Evolutionary conservation across 2,329 filamentous ascomycete species (phyloP).

Genomic region (Fusarium virguliforme): DNA sequence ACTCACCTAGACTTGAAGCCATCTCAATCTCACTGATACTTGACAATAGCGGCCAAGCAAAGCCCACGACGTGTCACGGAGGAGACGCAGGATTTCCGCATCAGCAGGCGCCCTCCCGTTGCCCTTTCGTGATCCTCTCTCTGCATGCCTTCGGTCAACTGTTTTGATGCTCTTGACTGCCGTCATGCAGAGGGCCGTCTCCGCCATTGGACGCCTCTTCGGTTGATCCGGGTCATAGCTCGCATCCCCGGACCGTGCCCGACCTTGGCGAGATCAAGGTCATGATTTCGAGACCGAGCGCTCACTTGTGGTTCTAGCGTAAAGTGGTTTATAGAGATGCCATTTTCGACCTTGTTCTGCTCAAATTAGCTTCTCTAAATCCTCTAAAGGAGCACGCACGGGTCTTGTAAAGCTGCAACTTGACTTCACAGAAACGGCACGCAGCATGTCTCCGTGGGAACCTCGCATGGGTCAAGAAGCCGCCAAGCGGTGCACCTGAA

Average conservation of each 20-base stretch:
- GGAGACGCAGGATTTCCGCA: conserved; percentile 1
- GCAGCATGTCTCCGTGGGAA: conserved; percentile 19
- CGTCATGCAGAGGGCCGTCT: conserved; percentile 7
- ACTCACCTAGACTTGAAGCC: conserved; percentile 26
- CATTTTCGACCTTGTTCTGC: background rate
- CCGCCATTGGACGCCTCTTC: conserved; percentile 46
- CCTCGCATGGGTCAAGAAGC: background rate
- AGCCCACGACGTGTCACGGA: conserved; percentile 4
- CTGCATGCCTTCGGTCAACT: background rate
- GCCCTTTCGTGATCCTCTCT: background rate
- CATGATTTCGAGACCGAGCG: conserved; percentile 7
- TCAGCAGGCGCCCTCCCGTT: background rate
- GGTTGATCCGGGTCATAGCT: conserved; percentile 29
- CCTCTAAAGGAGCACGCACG: conserved; percentile 15
- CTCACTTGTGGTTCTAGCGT: background rate
- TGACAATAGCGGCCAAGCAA: background rate
- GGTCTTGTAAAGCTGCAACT: background rate
- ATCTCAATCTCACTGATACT: conserved; percentile 28
- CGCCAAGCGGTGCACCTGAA: conserved; percentile 9
- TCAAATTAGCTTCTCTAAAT: conserved; percentile 7
- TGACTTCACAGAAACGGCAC: conserved; percentile 25
- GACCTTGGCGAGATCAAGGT: conserved; percentile 21
- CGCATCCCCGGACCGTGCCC: conserved; percentile 28
- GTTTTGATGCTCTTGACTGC: background rate
- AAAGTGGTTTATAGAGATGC: background rate